These are phyloP conservation scores for Simplicillium sp. DNA, from an alignment of 2,329 filamentous ascomycete species.

Conservation along the genomic window DNA sequence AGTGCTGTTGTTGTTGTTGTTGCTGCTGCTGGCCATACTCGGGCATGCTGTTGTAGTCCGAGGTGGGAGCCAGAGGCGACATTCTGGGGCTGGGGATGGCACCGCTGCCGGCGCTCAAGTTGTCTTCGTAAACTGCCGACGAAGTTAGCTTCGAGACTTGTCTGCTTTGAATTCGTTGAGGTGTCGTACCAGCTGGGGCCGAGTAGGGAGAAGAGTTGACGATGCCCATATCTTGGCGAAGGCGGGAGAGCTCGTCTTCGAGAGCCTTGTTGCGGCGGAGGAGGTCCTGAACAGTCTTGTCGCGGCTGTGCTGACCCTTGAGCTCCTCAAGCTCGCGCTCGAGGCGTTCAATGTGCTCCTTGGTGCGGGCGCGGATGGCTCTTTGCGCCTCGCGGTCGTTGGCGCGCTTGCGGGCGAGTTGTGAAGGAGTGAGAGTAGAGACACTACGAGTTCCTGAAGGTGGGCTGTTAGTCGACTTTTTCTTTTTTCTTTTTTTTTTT, in stretches of 20 bases:
- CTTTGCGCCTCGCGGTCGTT: conserved; percentile 89
- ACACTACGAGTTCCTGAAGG: conserved; percentile 59
- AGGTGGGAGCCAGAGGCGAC: conserved; percentile 31
- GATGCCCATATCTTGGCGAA: conserved; percentile 35
- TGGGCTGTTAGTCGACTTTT: conserved; percentile 5
- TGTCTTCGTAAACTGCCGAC: conserved; percentile 30
- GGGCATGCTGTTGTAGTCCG: conserved; percentile 32
- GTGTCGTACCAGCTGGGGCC: conserved; percentile 15
- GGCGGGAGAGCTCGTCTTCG: conserved; percentile 39
- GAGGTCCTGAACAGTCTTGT: conserved; percentile 42
- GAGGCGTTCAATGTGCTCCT: conserved; percentile 72
- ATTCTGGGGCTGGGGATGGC: conserved; percentile 32
- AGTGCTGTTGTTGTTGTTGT: conserved; percentile 18
- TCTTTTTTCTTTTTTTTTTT: neutral
- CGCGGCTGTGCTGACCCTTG: conserved; percentile 35
- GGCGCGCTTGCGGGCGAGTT: conserved; percentile 80
- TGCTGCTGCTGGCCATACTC: conserved; percentile 29
- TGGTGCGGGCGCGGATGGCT: conserved; percentile 77
- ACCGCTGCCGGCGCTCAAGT: conserved; percentile 26
- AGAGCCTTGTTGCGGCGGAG: conserved; percentile 42
- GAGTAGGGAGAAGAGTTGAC: conserved; percentile 30
- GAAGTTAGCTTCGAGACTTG: conserved; percentile 7
- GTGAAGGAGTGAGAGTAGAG: conserved; percentile 77
- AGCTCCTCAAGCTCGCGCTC: conserved; percentile 70
- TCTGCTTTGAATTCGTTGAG: neutral